Evolutionary conservation across 352 stramenopile genomes (phyloP), one percentile per base, ranked within the genome.

Genomic region (Achlya hypogyna): DNA sequence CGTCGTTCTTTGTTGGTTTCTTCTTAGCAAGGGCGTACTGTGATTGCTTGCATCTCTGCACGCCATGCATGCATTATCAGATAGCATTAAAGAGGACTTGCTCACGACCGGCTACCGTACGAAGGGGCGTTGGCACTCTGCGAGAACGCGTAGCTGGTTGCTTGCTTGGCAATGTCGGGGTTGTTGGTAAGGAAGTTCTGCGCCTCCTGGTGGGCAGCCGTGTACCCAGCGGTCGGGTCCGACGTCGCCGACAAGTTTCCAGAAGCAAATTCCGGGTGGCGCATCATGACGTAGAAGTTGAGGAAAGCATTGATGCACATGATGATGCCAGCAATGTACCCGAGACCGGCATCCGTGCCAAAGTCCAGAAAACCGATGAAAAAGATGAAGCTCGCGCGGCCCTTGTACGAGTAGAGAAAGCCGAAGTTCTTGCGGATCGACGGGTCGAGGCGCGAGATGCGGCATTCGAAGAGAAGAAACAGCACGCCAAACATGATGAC

Each of bases 341-440:
- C 63, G 9, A 70, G 52, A 20, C 52, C 63, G 29, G n/a, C 45
- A 31, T 62, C 63, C 22, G 56, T 70, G 20, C 63, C 63, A 70
- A 70, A 70, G 63, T 65, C 52, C 52, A 70, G 52, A 22, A 70
- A 70, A 23, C 63, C 63, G 22, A 70, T 65, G 56, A 70, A 70
- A 35, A 70, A 70, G 34, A 70, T 70, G 54, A 70, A 70, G 18
- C 25, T 25, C 9, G 63, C 63, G 40, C 63, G 40, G 56, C 63
- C 63, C 22, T 52, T 49, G 56, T 70, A 70, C 51, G 63, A 65
- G 51, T 65, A 70, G 32, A 70, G 63, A 38, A 70, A 70, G 22
- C 63, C 63, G 56, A 70, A 70, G 38, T 70, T 70, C n/a, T 58
- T 51, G 25, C 63, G 63, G 22, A 70, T 66, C 29, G 28, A 56